Percentiles rank a stretch among this genome's conserved stretches.
phyloP scores from a whole-genome alignment of 257 asterid species.

The Henckelia pumila region DNA sequence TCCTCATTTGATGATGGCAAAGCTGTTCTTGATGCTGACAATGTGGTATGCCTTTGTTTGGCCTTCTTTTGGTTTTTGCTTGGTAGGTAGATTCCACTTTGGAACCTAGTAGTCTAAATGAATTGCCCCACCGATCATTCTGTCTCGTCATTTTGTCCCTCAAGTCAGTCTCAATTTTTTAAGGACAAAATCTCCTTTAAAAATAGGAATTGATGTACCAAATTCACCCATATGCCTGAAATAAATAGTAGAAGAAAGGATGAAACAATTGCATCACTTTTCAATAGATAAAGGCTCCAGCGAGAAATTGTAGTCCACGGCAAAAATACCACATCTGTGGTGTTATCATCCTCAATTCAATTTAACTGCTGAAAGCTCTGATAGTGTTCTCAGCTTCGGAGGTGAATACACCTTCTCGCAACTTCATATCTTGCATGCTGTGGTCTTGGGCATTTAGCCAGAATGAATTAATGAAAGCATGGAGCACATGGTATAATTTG shows the following conservation, averaged over 20 bases:
- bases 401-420: not conserved
- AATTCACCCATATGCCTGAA: no score
- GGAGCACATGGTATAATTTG: not conserved
- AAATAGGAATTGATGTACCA: no score
- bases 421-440: not conserved
- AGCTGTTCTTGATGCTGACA: slow-evolving; percentile 40
- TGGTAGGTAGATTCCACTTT: not conserved
- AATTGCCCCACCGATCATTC: not conserved
- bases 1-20: slow-evolving; percentile 31
- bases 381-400: not conserved
- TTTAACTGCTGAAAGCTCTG: not conserved
- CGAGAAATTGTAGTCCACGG: no score
- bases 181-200: not conserved
- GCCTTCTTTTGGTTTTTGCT: not conserved
- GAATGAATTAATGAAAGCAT: not conserved
- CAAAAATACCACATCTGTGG: not conserved
- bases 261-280: no score
- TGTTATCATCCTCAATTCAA: not conserved
- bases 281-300: not conserved
- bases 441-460: no score
- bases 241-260: no score
- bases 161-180: not conserved
- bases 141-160: not conserved
- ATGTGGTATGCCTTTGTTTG: slow-evolving; percentile 40
- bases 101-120: not conserved